Evolutionary conservation across 2,329 filamentous ascomycete genomes (phyloP).

Genomic region (Neopestalotiopsis clavispora): DNA sequence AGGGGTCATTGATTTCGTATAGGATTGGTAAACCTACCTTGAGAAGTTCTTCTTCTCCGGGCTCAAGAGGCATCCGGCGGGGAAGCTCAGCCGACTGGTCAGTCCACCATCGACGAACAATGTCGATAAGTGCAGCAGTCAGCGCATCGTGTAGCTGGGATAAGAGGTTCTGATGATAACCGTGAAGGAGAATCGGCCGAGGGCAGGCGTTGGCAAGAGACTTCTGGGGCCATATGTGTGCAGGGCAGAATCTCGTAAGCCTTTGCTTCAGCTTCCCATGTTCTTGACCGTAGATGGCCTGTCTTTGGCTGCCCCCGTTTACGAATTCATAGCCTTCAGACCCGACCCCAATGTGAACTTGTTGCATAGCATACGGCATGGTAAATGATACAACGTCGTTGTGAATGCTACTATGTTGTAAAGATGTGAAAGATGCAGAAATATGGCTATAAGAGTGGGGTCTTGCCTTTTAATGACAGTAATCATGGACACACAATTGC

Average conservation of each 20-base stretch:
- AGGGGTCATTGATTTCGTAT: slow-evolving; percentile 38
- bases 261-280: background rate
- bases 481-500: background rate
- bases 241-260: background rate
- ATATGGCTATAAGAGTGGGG: background rate
- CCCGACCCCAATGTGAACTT: background rate
- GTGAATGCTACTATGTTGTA: background rate
- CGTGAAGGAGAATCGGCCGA: slow-evolving; percentile 39
- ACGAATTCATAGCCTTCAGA: background rate
- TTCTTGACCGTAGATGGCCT: background rate
- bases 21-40: background rate
- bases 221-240: slow-evolving; percentile 32
- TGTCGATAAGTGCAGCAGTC: slow-evolving; percentile 37
- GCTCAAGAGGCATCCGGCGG: slow-evolving; percentile 39
- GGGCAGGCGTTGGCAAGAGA: slow-evolving; percentile 34
- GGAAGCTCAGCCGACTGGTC: slow-evolving; percentile 36
- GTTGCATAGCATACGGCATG: background rate
- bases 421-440: background rate
- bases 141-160: slow-evolving; percentile 36
- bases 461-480: background rate
- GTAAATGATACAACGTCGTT: background rate
- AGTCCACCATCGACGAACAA: slow-evolving; percentile 45
- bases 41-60: slow-evolving; percentile 15
- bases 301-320: background rate
- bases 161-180: slow-evolving; percentile 36